These are phyloP conservation scores for Phaeodactylum tricornutum DNA, from an alignment of 108 stramenopile species.

Conservation along the genomic window DNA sequence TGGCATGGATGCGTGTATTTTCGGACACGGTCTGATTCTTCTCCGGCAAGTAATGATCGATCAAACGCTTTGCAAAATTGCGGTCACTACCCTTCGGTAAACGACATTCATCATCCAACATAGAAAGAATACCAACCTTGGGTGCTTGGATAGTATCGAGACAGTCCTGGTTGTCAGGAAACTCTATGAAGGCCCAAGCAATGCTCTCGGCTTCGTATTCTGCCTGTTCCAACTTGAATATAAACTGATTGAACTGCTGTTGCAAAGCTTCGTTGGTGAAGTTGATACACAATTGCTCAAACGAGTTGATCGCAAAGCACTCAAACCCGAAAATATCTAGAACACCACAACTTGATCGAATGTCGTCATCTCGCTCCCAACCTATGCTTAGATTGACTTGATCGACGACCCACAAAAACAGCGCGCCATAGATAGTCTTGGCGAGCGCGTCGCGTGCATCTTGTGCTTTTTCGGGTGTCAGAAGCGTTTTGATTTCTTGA, in stretches of 20 bases:
- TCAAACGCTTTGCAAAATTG: constrained; percentile 78
- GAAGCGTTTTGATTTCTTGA: constrained; percentile 66
- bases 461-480: constrained; percentile 63
- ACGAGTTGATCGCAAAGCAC: constrained; percentile 94
- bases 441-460: constrained; percentile 92
- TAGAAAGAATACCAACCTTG: constrained; percentile 80
- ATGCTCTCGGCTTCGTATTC: constrained; percentile 89
- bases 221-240: constrained; percentile 98
- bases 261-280: constrained; percentile 99
- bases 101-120: constrained; percentile 92
- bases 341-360: constrained; percentile 84
- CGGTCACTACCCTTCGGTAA: constrained; percentile 73
- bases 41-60: constrained; percentile 63
- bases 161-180: constrained; percentile 98
- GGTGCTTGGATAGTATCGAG: constrained; percentile 94
- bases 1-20: constrained; percentile 69
- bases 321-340: constrained; percentile 99
- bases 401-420: constrained; percentile 85
- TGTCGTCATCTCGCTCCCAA: constrained; percentile 71
- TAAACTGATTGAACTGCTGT: constrained; percentile 99
- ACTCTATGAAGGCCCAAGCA: constrained; percentile 84
- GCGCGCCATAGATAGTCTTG: constrained; percentile 88
- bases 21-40: constrained; percentile 67
- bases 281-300: constrained; percentile 99
- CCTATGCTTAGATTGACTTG: constrained; percentile 81